Evolutionary conservation across 371 early-diverging fungal genomes (phyloP).

Genomic region (Conidiobolus incongruus): DNA sequence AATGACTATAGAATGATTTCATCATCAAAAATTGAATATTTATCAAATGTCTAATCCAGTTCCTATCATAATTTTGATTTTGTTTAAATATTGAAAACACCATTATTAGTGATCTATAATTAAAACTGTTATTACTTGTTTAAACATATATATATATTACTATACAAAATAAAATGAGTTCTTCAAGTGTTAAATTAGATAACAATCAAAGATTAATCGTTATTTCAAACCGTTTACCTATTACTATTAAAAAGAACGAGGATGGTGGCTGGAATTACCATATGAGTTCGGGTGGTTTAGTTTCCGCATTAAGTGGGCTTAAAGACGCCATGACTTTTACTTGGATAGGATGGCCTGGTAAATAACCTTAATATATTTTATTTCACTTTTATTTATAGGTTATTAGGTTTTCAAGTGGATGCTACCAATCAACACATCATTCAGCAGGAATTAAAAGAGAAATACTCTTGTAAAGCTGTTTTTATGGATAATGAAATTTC

Average conservation of each 20-base stretch:
- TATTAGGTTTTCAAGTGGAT: slow-evolving; percentile 55
- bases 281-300: slow-evolving; percentile 94
- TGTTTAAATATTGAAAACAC: too few species aligned
- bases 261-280: slow-evolving; percentile 34
- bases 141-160: too few species aligned
- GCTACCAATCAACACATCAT: slow-evolving; percentile 68
- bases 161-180: too few species aligned
- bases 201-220: slow-evolving; percentile 66
- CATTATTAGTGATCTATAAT: too few species aligned
- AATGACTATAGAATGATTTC: too few species aligned
- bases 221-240: slow-evolving; percentile 98
- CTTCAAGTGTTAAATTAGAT: too few species aligned
- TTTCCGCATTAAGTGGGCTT: slow-evolving; percentile 86
- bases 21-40: too few species aligned
- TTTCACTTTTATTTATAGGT: slow-evolving; percentile 14
- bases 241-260: slow-evolving; percentile 70
- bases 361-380: slow-evolving; percentile 4
- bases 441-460: slow-evolving; percentile 37
- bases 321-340: slow-evolving; percentile 89
- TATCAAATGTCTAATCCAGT: too few species aligned
- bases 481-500: slow-evolving; percentile 92
- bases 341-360: slow-evolving; percentile 99
- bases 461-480: slow-evolving; percentile 87
- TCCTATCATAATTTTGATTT: too few species aligned
- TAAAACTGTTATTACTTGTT: too few species aligned